These are phyloP conservation scores for Iberis pinnata DNA, from an alignment of 345 rosid genomes.

Conservation along the genomic window DNA sequence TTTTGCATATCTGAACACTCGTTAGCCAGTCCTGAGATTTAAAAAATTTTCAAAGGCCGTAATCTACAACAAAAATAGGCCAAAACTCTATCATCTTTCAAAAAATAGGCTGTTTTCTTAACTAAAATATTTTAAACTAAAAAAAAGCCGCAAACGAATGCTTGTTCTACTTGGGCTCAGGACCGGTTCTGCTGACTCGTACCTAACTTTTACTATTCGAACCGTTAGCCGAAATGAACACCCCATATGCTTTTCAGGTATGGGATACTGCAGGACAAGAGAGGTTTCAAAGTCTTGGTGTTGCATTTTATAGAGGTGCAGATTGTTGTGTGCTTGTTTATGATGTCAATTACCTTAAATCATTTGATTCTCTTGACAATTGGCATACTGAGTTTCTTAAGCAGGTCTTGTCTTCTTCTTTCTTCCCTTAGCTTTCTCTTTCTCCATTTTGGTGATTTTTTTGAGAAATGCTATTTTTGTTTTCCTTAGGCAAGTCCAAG, in stretches of 20 bases:
- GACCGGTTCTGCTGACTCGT: no score
- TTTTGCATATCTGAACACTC: no score
- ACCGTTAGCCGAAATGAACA: no score
- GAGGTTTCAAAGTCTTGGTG: constrained; percentile 86
- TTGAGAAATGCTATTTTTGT: not conserved
- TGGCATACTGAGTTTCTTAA: constrained; percentile 88
- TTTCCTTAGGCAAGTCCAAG: constrained; percentile 66
- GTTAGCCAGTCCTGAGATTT: no score
- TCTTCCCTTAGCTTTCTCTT: not conserved
- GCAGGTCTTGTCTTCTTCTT: constrained; percentile 36
- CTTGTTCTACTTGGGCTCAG: no score
- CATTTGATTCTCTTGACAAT: constrained; percentile 74
- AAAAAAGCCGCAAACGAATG: no score
- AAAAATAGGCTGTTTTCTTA: no score
- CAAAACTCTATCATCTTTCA: no score
- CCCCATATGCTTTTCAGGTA: constrained; percentile 39
- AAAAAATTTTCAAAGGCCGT: no score
- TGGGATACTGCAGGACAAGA: constrained; percentile 98
- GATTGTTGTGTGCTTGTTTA: constrained; percentile 87
- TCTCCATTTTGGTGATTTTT: not conserved
- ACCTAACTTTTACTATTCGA: no score
- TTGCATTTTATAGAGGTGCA: constrained; percentile 84
- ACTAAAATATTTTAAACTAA: no score
- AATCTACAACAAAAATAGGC: no score
- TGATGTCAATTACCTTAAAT: constrained; percentile 67